These are phyloP conservation scores for Coemansia sp. DNA, from an alignment of 192 early-diverging fungal genomes.

Conservation along the genomic window DNA sequence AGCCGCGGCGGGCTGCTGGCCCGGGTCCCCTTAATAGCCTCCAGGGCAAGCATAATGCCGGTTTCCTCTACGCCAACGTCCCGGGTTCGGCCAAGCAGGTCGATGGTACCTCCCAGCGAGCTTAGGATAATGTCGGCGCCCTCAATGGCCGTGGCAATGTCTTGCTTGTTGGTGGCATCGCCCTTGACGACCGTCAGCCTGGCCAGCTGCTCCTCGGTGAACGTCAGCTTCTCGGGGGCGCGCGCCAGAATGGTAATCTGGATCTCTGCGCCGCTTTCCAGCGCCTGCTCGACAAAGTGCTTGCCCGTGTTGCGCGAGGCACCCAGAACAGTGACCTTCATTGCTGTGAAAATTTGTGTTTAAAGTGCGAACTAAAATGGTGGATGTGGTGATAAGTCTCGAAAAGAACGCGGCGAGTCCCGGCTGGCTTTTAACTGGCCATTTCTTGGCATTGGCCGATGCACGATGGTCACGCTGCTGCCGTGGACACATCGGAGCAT, in stretches of 20 bases:
- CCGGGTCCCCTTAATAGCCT: constrained; percentile 25
- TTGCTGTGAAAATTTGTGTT: background rate
- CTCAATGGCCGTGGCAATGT: constrained; percentile 32
- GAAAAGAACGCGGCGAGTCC: background rate
- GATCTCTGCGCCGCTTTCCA: constrained; percentile 9
- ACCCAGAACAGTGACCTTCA: constrained; percentile 32
- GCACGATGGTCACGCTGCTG: no score
- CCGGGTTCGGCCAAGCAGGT: constrained; percentile 4
- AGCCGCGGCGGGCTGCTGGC: constrained; percentile 15
- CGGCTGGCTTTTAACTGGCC: no score
- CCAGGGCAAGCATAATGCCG: constrained; percentile 4
- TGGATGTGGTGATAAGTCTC: background rate
- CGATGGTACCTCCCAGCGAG: constrained; percentile 32
- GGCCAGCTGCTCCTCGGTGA: constrained; percentile 30
- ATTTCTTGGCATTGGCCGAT: no score
- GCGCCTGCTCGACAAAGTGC: constrained; percentile 33
- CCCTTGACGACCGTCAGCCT: constrained; percentile 41
- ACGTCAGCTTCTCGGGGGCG: constrained; percentile 35
- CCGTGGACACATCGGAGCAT: no score
- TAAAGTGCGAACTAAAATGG: background rate
- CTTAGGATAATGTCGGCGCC: constrained; percentile 34
- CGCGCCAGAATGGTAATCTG: constrained; percentile 33
- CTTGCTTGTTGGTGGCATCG: constrained; percentile 32
- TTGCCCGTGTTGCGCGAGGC: constrained; percentile 39
- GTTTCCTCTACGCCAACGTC: constrained; percentile 31